Percentiles rank a stretch among this genome's conserved stretches.
Conservation (phyloP, 2,329 filamentous ascomycete species). For the Aspergillus versicolor region DNA sequence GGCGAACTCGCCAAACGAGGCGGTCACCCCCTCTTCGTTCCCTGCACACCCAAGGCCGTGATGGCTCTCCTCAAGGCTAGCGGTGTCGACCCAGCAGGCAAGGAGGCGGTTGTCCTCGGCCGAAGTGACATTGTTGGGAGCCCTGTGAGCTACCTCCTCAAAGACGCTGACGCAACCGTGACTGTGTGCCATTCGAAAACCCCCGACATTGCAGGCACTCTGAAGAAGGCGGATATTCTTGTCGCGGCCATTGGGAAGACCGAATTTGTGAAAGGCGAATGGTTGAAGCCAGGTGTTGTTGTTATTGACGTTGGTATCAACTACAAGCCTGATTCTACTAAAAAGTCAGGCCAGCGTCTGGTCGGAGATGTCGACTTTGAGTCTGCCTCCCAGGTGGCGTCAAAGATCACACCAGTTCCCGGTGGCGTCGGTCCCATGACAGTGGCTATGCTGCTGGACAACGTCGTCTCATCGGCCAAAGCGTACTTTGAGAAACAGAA, state of each 20-base stretch:
- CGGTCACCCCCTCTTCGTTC: conserved; percentile 82
- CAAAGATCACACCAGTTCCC: conserved; percentile 91
- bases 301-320: conserved; percentile 98
- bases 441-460: conserved; percentile 95
- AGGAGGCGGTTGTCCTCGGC: conserved; percentile 91
- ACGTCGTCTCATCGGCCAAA: conserved; percentile 84
- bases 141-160: conserved; percentile 91
- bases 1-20: conserved; percentile 96
- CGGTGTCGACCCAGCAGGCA: conserved; percentile 79
- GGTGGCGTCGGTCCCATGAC: conserved; percentile 99
- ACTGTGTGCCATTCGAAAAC: conserved; percentile 95
- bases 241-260: conserved; percentile 88
- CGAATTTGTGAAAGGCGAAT: conserved; percentile 87
- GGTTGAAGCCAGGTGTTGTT: conserved; percentile 91
- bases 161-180: conserved; percentile 94
- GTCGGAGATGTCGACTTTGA: conserved; percentile 96
- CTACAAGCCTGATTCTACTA: conserved; percentile 83
- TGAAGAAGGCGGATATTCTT: conserved; percentile 84
- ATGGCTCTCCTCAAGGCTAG: conserved; percentile 87
- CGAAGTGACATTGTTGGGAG: conserved; percentile 97
- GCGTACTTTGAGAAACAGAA: conserved; percentile 81
- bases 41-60: conserved; percentile 95
- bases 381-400: conserved; percentile 78
- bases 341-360: conserved; percentile 87
- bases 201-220: conserved; percentile 65